These are phyloP conservation scores for Colletotrichum sp. DNA, from an alignment of 2,329 filamentous ascomycete species.

Conservation along the genomic window DNA sequence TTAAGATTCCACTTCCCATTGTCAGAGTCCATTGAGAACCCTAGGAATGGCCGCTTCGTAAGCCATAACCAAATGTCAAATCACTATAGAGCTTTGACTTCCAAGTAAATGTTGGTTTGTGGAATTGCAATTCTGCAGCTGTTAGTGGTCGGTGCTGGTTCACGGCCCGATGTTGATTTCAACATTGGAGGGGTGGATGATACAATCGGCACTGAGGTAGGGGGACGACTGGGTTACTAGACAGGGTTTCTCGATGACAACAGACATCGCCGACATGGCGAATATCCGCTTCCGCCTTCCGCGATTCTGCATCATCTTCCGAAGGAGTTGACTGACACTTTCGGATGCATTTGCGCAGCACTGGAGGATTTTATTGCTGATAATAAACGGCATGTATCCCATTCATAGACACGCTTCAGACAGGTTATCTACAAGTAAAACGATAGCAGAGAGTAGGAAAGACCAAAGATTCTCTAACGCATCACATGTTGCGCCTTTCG, in stretches of 20 bases:
- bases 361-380: not conserved
- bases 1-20: not conserved
- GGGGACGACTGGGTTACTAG: not conserved
- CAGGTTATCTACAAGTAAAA: too few species aligned
- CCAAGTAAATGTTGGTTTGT: not conserved
- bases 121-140: not conserved
- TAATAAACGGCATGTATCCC: not conserved
- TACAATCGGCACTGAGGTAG: not conserved
- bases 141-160: not conserved
- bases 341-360: not conserved
- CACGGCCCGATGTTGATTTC: conserved; percentile 1
- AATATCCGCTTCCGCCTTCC: not conserved
- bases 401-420: not conserved
- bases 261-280: not conserved
- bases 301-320: not conserved
- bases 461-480: not conserved
- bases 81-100: not conserved
- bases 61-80: not conserved
- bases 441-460: fast-evolving
- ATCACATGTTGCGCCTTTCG: fast-evolving
- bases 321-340: not conserved
- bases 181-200: conserved; percentile 8
- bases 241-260: conserved; percentile 12
- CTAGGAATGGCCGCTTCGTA: not conserved
- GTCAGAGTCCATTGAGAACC: not conserved